Conservation (phyloP, 768 basidiomycete species). For the Chlorophyllum brunneum region DNA sequence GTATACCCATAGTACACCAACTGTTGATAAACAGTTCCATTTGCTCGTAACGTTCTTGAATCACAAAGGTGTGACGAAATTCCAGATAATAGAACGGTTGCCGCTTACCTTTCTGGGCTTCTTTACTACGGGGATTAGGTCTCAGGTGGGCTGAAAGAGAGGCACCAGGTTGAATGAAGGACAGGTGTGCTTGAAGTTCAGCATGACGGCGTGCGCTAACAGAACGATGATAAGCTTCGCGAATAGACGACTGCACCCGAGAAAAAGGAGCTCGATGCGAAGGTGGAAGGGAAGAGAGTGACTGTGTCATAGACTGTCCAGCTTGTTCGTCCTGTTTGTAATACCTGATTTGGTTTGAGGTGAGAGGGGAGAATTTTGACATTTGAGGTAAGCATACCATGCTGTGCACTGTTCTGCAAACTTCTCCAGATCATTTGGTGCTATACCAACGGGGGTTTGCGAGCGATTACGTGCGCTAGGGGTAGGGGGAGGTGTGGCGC, state of each 20-base stretch:
- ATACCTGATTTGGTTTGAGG: constrained; percentile 50
- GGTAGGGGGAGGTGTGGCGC: constrained; percentile 57
- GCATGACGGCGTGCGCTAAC: constrained; percentile 73
- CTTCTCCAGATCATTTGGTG: constrained; percentile 66
- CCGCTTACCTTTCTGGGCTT: constrained; percentile 61
- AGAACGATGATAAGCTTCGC: constrained; percentile 80
- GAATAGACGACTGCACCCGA: constrained; percentile 80
- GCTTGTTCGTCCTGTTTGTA: constrained; percentile 78
- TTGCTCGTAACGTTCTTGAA: constrained; percentile 65
- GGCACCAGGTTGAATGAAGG: constrained; percentile 73
- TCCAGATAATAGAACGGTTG: neutral
- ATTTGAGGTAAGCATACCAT: constrained; percentile 47
- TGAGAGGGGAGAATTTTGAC: constrained; percentile 1
- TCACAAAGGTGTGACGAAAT: neutral
- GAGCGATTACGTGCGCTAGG: constrained; percentile 61
- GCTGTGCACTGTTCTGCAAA: constrained; percentile 76
- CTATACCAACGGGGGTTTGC: constrained; percentile 62
- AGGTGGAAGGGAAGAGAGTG: constrained; percentile 71
- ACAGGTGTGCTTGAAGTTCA: constrained; percentile 83
- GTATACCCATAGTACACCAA: constrained; percentile 86
- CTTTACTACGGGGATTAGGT: constrained; percentile 53
- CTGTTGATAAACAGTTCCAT: constrained; percentile 70
- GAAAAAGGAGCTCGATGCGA: constrained; percentile 86
- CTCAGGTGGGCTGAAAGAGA: constrained; percentile 75
- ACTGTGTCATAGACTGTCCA: constrained; percentile 78